Conservation (phyloP, 2,329 filamentous ascomycete genomes). For the Xenosphaeropsis pyriputrescens region DNA sequence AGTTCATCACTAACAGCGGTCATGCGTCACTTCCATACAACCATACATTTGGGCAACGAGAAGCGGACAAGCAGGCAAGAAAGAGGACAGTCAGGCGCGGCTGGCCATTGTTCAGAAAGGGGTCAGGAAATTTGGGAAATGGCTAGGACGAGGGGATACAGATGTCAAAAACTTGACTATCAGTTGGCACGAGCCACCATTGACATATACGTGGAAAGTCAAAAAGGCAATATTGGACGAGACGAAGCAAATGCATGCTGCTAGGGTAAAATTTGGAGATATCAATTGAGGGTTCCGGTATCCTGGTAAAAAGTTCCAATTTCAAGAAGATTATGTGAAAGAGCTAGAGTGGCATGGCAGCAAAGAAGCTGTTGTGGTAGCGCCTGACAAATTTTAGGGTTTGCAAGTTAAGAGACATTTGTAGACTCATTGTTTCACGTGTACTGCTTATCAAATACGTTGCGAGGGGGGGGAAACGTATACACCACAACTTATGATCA, state of each 20-base stretch:
- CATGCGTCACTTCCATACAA: slow-evolving; percentile 11
- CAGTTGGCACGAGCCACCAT: slow-evolving; percentile 14
- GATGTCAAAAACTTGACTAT: slow-evolving; percentile 9
- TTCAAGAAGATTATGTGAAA: slow-evolving; percentile 11
- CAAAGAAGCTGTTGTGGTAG: background rate
- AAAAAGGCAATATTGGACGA: slow-evolving; percentile 13
- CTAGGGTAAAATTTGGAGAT: slow-evolving; percentile 9
- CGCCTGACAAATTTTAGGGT: background rate
- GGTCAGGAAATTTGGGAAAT: slow-evolving; percentile 12
- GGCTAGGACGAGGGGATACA: slow-evolving; percentile 4
- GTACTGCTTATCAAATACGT: no score
- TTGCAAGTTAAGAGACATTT: no score
- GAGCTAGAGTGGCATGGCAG: slow-evolving; percentile 8
- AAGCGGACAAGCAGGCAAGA: slow-evolving; percentile 19
- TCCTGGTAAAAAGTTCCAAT: slow-evolving; percentile 11
- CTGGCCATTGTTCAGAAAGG: slow-evolving; percentile 10
- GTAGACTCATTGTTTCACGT: no score
- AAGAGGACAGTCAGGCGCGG: slow-evolving; percentile 14
- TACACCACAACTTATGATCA: background rate
- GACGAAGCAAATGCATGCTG: slow-evolving; percentile 7
- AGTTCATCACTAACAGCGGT: slow-evolving; percentile 8
- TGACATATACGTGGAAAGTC: slow-evolving; percentile 14
- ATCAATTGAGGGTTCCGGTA: slow-evolving; percentile 15
- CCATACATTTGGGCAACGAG: slow-evolving; percentile 12
- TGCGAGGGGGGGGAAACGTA: background rate